These are phyloP conservation scores for Erucastrum elatum DNA, from an alignment of 345 rosid species.

Conservation along the genomic window DNA sequence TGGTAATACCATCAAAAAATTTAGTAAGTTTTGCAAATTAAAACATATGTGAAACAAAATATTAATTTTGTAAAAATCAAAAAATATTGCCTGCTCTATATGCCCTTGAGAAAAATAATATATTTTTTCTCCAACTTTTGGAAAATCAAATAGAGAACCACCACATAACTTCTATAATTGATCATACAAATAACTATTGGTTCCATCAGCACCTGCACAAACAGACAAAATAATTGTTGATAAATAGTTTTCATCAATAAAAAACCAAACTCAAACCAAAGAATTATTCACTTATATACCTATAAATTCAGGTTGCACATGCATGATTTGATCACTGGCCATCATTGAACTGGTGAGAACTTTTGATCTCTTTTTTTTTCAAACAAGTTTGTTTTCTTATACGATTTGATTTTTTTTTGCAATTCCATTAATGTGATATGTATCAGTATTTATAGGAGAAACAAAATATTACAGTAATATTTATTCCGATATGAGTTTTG, in stretches of 20 bases:
- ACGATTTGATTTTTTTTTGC: neutral
- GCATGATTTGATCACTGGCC: neutral
- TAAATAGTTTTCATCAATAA: neutral
- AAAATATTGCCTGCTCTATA: no score
- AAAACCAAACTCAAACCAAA: neutral
- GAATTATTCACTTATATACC: neutral
- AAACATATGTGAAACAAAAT: no score
- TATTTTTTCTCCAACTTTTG: no score
- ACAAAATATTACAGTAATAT: neutral
- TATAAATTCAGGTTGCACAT: neutral
- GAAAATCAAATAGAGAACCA: no score
- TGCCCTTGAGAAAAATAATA: no score
- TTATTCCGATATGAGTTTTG: neutral
- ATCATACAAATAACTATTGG: no score
- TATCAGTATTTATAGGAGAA: no score
- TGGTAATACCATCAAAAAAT: no score
- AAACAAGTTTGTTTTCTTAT: neutral
- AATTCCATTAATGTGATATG: no score
- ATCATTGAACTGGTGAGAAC: neutral
- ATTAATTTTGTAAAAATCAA: no score
- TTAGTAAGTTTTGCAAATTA: no score
- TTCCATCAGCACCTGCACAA: neutral
- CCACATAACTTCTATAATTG: no score
- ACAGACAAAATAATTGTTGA: neutral
- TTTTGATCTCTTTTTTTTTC: neutral